phyloP scores from a whole-genome alignment of 495 filamentous ascomycete species.

The Daldinia bambusicola region DNA sequence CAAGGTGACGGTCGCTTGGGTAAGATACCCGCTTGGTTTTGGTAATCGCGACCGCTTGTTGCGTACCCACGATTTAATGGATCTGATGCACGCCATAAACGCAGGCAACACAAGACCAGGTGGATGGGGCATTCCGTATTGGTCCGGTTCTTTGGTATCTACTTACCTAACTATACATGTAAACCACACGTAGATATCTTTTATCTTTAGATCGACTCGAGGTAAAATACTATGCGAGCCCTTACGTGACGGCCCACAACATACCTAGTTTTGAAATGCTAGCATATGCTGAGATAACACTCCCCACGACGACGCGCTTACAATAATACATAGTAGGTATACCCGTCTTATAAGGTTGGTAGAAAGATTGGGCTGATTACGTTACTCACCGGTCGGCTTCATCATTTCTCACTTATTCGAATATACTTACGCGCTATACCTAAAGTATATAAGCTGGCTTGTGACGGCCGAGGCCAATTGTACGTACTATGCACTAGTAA shows the following conservation, averaged over 20 bases:
- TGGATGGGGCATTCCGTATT: constrained; percentile 19
- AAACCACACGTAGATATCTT: too few relatives aligned
- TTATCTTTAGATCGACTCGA: constrained; percentile 2
- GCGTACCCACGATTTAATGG: constrained; percentile 9
- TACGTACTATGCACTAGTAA: constrained; percentile 28
- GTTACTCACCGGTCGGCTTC: constrained; percentile 35
- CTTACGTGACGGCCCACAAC: neutral
- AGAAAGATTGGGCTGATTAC: constrained; percentile 18
- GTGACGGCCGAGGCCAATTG: constrained; percentile 6
- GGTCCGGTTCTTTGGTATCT: constrained; percentile 4
- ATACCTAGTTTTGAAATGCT: neutral
- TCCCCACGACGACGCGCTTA: neutral
- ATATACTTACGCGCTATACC: constrained; percentile 2
- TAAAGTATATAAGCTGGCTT: constrained; percentile 9
- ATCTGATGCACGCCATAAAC: constrained; percentile 21
- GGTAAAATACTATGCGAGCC: neutral
- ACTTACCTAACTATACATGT: neutral
- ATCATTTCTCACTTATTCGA: constrained; percentile 30
- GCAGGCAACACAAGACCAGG: constrained; percentile 19
- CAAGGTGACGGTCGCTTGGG: constrained; percentile 36
- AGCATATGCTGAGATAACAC: neutral
- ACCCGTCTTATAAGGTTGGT: neutral
- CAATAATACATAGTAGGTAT: too few relatives aligned
- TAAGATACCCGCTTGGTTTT: constrained; percentile 27
- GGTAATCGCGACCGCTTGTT: constrained; percentile 16